These are phyloP conservation scores for Candida gigantensis DNA, from an alignment of 1,139 yeast species.

Conservation along the genomic window DNA sequence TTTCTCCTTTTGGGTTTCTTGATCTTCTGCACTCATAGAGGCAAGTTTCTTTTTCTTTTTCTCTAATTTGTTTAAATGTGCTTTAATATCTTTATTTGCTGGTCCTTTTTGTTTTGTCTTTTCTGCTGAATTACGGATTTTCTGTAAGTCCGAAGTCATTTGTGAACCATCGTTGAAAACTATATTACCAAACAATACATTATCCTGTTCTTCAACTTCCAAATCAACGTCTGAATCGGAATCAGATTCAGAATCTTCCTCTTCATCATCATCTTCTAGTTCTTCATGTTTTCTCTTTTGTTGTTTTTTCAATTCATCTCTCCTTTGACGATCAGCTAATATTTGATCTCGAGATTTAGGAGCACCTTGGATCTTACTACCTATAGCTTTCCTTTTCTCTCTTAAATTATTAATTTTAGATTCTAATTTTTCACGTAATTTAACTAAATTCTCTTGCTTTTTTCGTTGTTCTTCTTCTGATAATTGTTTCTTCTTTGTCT, in stretches of 20 bases:
- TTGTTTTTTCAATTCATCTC: constrained; percentile 42
- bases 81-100: constrained; percentile 78
- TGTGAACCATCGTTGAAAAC: constrained; percentile 80
- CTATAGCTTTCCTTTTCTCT: constrained; percentile 90
- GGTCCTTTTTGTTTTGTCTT: constrained; percentile 74
- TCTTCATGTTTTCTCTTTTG: constrained; percentile 42
- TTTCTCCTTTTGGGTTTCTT: constrained; percentile 62
- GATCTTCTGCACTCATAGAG: constrained; percentile 63
- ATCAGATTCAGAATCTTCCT: constrained; percentile 11
- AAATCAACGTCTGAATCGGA: constrained; percentile 35
- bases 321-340: constrained; percentile 54
- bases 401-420: constrained; percentile 67
- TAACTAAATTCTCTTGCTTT: constrained; percentile 58
- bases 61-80: constrained; percentile 77
- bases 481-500: constrained; percentile 30
- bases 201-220: constrained; percentile 34
- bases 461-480: constrained; percentile 49
- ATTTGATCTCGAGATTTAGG: constrained; percentile 80
- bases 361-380: constrained; percentile 76
- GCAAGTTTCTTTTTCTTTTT: constrained; percentile 67
- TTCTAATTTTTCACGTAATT: constrained; percentile 70
- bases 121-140: constrained; percentile 53
- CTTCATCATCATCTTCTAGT: constrained; percentile 33
- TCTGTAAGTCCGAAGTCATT: constrained; percentile 73
- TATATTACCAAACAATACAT: constrained; percentile 77